phyloP scores from a whole-genome alignment of 164 flowering plant species.

The Cinnamomum micranthum region DNA sequence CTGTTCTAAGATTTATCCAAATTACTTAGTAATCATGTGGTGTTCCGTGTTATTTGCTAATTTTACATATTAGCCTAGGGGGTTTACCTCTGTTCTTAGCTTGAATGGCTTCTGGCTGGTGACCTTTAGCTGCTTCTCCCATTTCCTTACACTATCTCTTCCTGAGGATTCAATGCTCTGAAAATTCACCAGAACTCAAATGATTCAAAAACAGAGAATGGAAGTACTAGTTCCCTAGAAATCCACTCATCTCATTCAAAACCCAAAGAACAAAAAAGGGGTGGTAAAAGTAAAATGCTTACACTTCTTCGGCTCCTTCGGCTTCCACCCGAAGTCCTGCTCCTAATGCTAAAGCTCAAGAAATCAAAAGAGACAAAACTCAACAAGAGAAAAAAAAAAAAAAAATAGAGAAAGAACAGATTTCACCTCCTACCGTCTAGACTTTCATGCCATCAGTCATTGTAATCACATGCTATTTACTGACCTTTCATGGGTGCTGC shows the following conservation, averaged over 20 bases:
- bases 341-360: conserved; percentile 34
- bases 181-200: conserved; percentile 3
- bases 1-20: background rate
- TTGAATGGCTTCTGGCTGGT: conserved; percentile 79
- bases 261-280: background rate
- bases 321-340: conserved; percentile 58
- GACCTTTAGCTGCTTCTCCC: conserved; percentile 56
- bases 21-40: too few species aligned
- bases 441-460: background rate
- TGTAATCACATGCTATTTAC: conserved; percentile 6
- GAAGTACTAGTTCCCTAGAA: background rate
- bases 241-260: background rate
- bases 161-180: conserved; percentile 78
- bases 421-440: conserved; percentile 2
- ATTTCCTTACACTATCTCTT: conserved; percentile 45
- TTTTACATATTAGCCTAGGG: background rate
- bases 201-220: background rate
- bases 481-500: conserved; percentile 51
- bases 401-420: background rate
- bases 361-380: conserved; percentile 9
- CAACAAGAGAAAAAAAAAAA: background rate
- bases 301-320: conserved; percentile 73
- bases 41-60: background rate
- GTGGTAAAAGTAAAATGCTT: conserved; percentile 20
- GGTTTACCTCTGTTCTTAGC: conserved; percentile 77